Evolutionary conservation across 2,329 filamentous ascomycete species (phyloP).

Genomic region (Tolypocladium album): DNA sequence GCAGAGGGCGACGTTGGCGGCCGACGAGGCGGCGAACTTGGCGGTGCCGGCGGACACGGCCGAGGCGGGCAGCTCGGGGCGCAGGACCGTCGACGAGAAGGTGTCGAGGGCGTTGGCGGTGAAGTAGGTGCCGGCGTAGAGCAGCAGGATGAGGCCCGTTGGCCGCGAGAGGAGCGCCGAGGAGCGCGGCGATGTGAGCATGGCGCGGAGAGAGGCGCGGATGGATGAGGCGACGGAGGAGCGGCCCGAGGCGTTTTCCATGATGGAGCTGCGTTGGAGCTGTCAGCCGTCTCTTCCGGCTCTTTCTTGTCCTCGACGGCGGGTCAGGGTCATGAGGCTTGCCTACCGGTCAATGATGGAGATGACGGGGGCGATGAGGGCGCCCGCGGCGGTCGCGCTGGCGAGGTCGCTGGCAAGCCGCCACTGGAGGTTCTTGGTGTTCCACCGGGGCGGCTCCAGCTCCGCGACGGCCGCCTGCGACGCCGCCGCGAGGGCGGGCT

Average conservation of each 20-base stretch:
- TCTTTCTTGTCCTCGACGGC: no score
- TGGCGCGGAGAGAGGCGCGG: constrained; percentile 41
- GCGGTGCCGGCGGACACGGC: constrained; percentile 60
- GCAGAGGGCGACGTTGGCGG: constrained; percentile 76
- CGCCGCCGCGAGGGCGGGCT: neutral
- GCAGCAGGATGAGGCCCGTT: constrained; percentile 56
- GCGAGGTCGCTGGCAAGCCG: constrained; percentile 58
- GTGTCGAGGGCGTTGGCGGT: constrained; percentile 87
- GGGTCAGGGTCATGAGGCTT: no score
- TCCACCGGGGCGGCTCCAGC: constrained; percentile 39
- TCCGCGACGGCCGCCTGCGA: neutral
- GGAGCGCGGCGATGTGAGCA: constrained; percentile 49
- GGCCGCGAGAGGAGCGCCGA: constrained; percentile 51
- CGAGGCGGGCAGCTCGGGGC: constrained; percentile 40
- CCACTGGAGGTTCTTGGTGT: constrained; percentile 59
- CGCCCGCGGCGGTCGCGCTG: constrained; percentile 61
- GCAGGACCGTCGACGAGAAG: constrained; percentile 47
- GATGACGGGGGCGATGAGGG: constrained; percentile 72
- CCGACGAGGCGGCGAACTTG: constrained; percentile 73
- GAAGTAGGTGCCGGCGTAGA: constrained; percentile 85
- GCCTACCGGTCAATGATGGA: constrained; percentile 74
- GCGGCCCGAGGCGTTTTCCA: constrained; percentile 70
- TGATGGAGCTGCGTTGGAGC: constrained; percentile 56
- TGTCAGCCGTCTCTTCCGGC: constrained; percentile 9
- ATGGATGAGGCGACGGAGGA: constrained; percentile 48